Evolutionary conservation across 257 asterid genomes (phyloP), one percentile per base, ranked within the genome.

Genomic region (Nicotiana otophora): DNA sequence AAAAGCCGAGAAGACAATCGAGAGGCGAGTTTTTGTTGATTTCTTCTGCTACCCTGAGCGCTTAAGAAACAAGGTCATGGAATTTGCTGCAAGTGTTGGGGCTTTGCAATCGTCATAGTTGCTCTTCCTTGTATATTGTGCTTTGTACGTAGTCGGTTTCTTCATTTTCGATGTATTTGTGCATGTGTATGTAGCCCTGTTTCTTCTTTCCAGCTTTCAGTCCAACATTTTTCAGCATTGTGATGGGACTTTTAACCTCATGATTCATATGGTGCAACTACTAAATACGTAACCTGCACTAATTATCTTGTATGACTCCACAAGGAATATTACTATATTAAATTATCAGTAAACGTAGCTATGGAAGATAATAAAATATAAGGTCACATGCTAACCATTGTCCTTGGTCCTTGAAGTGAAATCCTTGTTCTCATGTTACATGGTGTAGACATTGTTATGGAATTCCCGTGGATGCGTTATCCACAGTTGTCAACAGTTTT

Each of bases 21-120:
- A 94, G 86, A 91, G 98, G 83, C 91, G 95, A 67, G 95, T 96
- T 4, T 94, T 94, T 69, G 98, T 96, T 11, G 98, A 96, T 86
- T 96, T 96, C 84, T 96, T 96, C 93, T 94, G 99, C 92, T 89
- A 96, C 80, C 98, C 98, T 0, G 99, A 96, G 15, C 97, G 98
- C 0, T 69, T 96, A 88, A 91, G 92, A 90, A 96, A 87, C 88
- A 97, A 94, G 87, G 98, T 94, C 36, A 93, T 95, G 91, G 99
- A 94, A 86, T 85, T 96, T 85, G 93, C 98, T 5, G 93, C 96
- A 11, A 93, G 98, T 28, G 95, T 94, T 19, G 88, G 98, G 88
- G 97, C 98, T 5, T 83, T 94, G 85, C 98, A 92, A 90, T 92
- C 90, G 63, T 91, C 98, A 10, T 93, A 92, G 66, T 15, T 19